Base-by-base conservation (phyloP, 768 basidiomycete genomes). In the Suillus decipiens region DNA sequence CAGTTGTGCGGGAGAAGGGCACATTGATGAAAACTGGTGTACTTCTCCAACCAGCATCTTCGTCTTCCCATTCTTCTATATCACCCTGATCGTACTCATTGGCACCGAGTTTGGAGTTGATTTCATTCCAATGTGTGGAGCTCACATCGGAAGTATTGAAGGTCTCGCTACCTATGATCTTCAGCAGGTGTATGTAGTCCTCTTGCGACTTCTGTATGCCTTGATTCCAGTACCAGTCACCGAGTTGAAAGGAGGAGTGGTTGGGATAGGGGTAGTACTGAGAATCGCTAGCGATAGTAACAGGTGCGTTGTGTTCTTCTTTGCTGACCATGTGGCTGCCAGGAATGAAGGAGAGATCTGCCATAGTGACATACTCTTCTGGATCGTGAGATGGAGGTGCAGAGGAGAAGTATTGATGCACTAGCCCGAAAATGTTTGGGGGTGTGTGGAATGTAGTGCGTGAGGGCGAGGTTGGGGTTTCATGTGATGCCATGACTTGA, bases 181-280 rank as follows among this genome's bases (percentile, higher is more conserved):
- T 31, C 1, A 60, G 6, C 9, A 39, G 1, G 5, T 15, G 17
- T 17, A 42, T 42, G 15, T 19, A 42, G 5, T 42, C 41, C 8
- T 4, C 10, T 48, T 61, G 42, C 8, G n/a, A n/a, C n/a, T n/a
- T n/a, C n/a, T n/a, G n/a, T n/a, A n/a, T n/a, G n/a, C n/a, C n/a
- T n/a, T n/a, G 31, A 60, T 33, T 60, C 50, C 10, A 22, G 60
- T 51, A 61, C 47, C 60, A 61, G 14, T 61, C 5, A 12, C 60
- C 60, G n/a, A 61, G 42, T 17, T 48, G 45, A 31, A 43, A 61
- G 1, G 60, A 15, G 22, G 28, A 63, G 15, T 56, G 31, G 42
- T 67, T 69, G 11, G 69, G 67, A 60, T 63, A 68, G 12, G 67
- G 68, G 19, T 60, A 22, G n/a, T 64, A 64, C 24, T 34, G 42